Conservation (phyloP, 768 basidiomycete genomes). For the Collybia sp. region DNA sequence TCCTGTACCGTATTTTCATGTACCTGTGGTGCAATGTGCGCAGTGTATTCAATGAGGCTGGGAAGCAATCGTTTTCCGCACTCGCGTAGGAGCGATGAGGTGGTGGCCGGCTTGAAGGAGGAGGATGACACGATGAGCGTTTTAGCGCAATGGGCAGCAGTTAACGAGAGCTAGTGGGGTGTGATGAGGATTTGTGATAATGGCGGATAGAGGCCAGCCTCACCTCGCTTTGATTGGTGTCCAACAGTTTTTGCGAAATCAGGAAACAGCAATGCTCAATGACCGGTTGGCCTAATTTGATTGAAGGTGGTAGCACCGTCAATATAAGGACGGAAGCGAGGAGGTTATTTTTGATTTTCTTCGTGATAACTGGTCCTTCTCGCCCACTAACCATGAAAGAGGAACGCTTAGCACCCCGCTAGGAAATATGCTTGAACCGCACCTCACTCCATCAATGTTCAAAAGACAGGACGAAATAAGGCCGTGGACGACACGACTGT, state of each 20-base stretch:
- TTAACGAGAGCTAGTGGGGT: conserved; percentile 59
- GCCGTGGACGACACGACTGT: conserved; percentile 65
- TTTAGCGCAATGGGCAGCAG: conserved; percentile 86
- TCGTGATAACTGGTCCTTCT: conserved; percentile 65
- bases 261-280: conserved; percentile 84
- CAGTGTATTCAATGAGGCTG: conserved; percentile 75
- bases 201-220: conserved; percentile 10
- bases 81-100: conserved; percentile 51
- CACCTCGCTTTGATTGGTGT: conserved; percentile 53
- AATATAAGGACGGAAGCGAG: conserved; percentile 82
- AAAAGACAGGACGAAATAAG: conserved; percentile 81
- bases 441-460: conserved; percentile 93
- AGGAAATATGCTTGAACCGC: conserved; percentile 11
- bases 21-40: conserved; percentile 58
- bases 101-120: conserved; percentile 36
- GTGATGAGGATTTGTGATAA: conserved; percentile 1
- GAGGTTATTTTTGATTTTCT: conserved; percentile 89
- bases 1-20: conserved; percentile 55
- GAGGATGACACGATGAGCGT: conserved; percentile 74
- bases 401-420: background rate
- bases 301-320: conserved; percentile 65
- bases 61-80: conserved; percentile 74
- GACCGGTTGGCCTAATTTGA: conserved; percentile 66
- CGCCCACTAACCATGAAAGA: conserved; percentile 58
- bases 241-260: conserved; percentile 76